Evolutionary conservation across 73 alveolate species (phyloP).

Genomic region (Paramecium primaurelia): DNA sequence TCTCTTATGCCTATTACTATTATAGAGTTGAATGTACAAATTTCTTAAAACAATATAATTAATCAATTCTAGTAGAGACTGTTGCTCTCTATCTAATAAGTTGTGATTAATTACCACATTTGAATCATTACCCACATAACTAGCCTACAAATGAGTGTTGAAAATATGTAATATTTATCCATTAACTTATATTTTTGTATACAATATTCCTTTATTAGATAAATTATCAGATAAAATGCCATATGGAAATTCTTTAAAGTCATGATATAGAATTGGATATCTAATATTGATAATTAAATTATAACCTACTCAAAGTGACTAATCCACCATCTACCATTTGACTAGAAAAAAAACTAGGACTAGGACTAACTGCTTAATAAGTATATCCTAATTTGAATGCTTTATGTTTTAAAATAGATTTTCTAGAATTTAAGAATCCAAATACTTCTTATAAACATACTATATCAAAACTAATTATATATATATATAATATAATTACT

Average conservation of each 20-base stretch:
- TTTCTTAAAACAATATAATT: slow-evolving; percentile 63
- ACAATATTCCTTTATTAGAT: slow-evolving; percentile 82
- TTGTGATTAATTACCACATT: slow-evolving; percentile 33
- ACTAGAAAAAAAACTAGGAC: slow-evolving; percentile 85
- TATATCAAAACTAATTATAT: slow-evolving; percentile 67
- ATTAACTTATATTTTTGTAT: slow-evolving; percentile 74
- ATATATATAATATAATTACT: slow-evolving; percentile 19
- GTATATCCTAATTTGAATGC: slow-evolving; percentile 81
- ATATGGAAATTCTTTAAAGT: slow-evolving; percentile 71
- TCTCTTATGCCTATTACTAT: slow-evolving; percentile 53
- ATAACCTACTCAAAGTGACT: slow-evolving; percentile 72
- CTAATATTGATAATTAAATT: not conserved
- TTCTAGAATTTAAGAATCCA: slow-evolving; percentile 79
- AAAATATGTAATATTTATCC: slow-evolving; percentile 75
- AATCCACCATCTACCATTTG: slow-evolving; percentile 91
- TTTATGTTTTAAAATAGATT: slow-evolving; percentile 72
- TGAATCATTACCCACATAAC: slow-evolving; percentile 69
- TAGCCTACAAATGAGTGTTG: slow-evolving; percentile 89
- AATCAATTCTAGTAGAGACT: slow-evolving; percentile 66
- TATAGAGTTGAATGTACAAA: slow-evolving; percentile 63
- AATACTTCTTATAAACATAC: slow-evolving; percentile 91
- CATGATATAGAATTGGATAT: slow-evolving; percentile 78
- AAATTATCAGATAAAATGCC: slow-evolving; percentile 82
- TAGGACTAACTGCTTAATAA: slow-evolving; percentile 71
- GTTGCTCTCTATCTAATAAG: slow-evolving; percentile 67